Conservation (phyloP, 345 rosid species). For the Eutrema yunnanense region DNA sequence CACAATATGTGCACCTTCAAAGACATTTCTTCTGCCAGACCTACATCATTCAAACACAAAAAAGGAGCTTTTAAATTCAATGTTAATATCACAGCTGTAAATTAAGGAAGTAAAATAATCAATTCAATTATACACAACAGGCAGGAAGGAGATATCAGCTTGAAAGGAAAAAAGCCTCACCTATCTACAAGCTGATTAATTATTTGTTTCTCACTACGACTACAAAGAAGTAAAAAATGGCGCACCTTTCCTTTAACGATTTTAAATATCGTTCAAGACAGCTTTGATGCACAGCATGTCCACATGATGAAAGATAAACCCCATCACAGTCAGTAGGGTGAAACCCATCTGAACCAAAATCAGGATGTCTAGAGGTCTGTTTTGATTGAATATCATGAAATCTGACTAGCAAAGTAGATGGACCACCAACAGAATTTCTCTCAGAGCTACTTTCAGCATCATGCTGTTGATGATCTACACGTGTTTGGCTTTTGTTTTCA, state of each 20-base stretch:
- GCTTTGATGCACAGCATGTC: constrained; percentile 94
- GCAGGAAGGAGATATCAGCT: background rate
- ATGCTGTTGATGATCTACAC: constrained; percentile 22
- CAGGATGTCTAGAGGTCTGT: constrained; percentile 43
- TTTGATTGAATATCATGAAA: constrained; percentile 45
- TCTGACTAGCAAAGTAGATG: constrained; percentile 43
- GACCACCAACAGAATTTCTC: constrained; percentile 31
- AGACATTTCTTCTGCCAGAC: constrained; percentile 54
- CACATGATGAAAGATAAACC: constrained; percentile 80
- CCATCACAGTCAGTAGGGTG: constrained; percentile 85
- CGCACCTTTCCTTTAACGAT: constrained; percentile 83
- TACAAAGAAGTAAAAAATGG: constrained; percentile 1
- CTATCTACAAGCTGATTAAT: background rate
- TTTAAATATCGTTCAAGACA: constrained; percentile 80
- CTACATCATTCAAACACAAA: constrained; percentile 36
- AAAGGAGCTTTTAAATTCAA: background rate
- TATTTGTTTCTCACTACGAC: background rate
- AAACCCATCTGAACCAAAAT: constrained; percentile 50
- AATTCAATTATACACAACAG: constrained; percentile 1
- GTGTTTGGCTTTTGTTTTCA: constrained; percentile 26
- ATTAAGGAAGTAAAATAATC: background rate
- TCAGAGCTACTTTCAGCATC: constrained; percentile 31
- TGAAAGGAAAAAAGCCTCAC: background rate
- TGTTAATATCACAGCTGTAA: background rate
- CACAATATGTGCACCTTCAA: constrained; percentile 87